A percentile compares a stretch with the other conserved stretches of the same genome.
Conservation (phyloP, 257 asterid genomes). For the Petunia secreta region DNA sequence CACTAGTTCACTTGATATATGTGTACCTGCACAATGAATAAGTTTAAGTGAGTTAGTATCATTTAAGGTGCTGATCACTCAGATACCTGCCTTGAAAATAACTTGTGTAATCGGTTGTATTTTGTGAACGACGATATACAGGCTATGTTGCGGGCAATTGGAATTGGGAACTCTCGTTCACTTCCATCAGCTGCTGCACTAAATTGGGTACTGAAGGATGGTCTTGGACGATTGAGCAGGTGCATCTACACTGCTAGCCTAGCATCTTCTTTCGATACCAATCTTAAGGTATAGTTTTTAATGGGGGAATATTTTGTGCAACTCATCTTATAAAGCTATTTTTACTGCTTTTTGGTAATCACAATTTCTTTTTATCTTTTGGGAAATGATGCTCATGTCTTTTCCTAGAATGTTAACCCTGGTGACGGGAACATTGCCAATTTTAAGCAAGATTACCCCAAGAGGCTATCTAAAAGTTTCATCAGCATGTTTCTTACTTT, state of each 20-base stretch:
- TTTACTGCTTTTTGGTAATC: neutral
- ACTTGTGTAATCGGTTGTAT: constrained; percentile 29
- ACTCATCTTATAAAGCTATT: neutral
- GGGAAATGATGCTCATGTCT: constrained; percentile 15
- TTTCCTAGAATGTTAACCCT: neutral
- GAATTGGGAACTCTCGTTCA: constrained; percentile 84
- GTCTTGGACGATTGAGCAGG: constrained; percentile 89
- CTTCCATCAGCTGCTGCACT: constrained; percentile 97
- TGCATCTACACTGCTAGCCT: constrained; percentile 93
- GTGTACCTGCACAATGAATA: constrained; percentile 6
- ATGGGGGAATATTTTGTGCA: neutral
- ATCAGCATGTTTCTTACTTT: constrained; percentile 27
- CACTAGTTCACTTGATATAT: neutral
- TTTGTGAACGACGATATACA: constrained; percentile 31
- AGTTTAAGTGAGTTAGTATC: neutral
- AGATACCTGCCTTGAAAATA: neutral
- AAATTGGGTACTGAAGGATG: constrained; percentile 98
- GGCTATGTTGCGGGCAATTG: constrained; percentile 99
- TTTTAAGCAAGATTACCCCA: constrained; percentile 2
- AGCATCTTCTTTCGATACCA: constrained; percentile 95
- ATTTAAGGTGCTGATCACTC: neutral
- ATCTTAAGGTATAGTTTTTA: constrained; percentile 68
- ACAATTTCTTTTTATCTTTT: neutral
- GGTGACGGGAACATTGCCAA: neutral
- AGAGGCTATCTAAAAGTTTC: constrained; percentile 4